Conservation (phyloP, 2,329 filamentous ascomycete species). For the Ambrosiella beaveri region DNA sequence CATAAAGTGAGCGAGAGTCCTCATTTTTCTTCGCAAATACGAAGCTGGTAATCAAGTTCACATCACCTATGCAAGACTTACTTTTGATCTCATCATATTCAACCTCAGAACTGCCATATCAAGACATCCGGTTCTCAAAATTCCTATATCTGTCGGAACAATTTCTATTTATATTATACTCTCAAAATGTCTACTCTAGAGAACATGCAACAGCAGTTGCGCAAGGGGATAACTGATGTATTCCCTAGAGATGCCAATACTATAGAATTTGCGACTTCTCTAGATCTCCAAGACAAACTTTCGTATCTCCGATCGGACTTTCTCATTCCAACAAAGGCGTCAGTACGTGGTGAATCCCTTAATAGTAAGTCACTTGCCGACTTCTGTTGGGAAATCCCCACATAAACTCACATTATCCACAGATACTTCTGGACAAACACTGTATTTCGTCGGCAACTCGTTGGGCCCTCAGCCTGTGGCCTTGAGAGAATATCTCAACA, state of each 20-base stretch:
- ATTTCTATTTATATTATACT: no score
- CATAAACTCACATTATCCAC: neutral
- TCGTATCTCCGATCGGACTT: conserved; percentile 50
- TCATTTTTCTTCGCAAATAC: no score
- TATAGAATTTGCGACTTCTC: conserved; percentile 29
- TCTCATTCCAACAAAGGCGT: conserved; percentile 56
- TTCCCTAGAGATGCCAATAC: conserved; percentile 23
- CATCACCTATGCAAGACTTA: no score
- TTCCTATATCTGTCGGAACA: no score
- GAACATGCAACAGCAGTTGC: neutral
- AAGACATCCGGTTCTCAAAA: no score
- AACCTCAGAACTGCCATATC: no score
- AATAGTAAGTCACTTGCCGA: conserved; percentile 20
- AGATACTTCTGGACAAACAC: conserved; percentile 22
- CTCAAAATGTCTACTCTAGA: neutral
- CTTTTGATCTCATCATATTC: no score
- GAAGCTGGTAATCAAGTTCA: no score
- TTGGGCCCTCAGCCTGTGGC: conserved; percentile 65
- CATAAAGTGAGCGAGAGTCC: no score
- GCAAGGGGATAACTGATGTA: neutral
- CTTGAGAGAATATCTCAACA: conserved; percentile 45
- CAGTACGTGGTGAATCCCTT: conserved; percentile 34
- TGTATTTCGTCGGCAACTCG: conserved; percentile 84
- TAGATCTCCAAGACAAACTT: conserved; percentile 46
- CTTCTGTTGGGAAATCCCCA: neutral